phyloP scores from a whole-genome alignment of 225 moss, liverwort and hornwort species.

The Bryum argenteum region DNA sequence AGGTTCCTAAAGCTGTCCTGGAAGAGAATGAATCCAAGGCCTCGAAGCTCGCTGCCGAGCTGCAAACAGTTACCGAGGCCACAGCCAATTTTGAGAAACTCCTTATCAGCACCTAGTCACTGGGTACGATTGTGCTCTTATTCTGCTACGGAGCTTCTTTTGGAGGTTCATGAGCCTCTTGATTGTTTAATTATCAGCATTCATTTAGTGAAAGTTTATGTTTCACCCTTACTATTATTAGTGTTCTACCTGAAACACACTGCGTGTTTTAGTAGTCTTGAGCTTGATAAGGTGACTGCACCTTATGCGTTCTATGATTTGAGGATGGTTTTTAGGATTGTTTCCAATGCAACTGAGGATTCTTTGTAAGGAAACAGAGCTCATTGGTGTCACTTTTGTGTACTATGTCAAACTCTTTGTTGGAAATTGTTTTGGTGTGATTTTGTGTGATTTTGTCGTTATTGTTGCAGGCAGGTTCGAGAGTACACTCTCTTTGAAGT shows the following conservation, averaged over 20 bases:
- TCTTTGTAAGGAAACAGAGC: too few relatives aligned
- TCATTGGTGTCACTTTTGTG: too few relatives aligned
- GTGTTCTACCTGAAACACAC: background rate
- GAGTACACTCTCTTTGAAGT: too few relatives aligned
- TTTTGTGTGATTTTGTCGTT: too few relatives aligned
- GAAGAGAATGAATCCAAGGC: conserved; percentile 62
- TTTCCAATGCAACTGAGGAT: too few relatives aligned
- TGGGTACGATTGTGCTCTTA: background rate
- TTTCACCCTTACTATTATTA: background rate
- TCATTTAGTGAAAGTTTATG: background rate
- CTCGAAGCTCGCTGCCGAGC: conserved; percentile 62
- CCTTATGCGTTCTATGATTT: too few relatives aligned
- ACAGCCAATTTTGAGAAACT: conserved; percentile 68
- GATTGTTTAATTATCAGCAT: conserved; percentile 14
- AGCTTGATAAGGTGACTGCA: background rate
- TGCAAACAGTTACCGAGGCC: conserved; percentile 62
- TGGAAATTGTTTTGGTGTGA: too few relatives aligned
- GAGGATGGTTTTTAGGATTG: too few relatives aligned
- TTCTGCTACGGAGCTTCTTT: conserved; percentile 9
- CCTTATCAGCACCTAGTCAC: conserved; percentile 30
- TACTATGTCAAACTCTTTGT: too few relatives aligned
- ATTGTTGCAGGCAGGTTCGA: too few relatives aligned
- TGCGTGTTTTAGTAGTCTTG: background rate
- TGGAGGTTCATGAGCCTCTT: conserved; percentile 10
- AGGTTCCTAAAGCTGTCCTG: conserved; percentile 61